phyloP scores from a whole-genome alignment of 257 asterid genomes.

The Dorcoceras hygrometricum region DNA sequence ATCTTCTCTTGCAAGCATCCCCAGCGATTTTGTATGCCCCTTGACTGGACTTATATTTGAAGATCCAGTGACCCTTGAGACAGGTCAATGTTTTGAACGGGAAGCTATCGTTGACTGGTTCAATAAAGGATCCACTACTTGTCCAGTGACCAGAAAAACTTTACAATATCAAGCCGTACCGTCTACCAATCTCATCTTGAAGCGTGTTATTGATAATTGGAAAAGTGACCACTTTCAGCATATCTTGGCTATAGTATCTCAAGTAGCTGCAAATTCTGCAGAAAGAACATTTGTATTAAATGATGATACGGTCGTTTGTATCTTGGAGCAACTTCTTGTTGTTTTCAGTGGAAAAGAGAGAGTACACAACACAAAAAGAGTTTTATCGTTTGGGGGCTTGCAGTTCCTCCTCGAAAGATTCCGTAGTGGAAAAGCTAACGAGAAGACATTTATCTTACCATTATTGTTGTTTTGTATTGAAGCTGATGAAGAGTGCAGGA shows the following conservation, averaged over 20 bases:
- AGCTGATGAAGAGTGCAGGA: slow-evolving; percentile 47
- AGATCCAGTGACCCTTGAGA: slow-evolving; percentile 78
- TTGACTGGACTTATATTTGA: slow-evolving; percentile 54
- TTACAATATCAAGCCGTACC: slow-evolving; percentile 52
- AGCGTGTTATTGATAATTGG: slow-evolving; percentile 63
- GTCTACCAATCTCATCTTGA: slow-evolving; percentile 52
- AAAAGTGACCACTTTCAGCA: slow-evolving; percentile 41
- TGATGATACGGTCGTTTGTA: slow-evolving; percentile 36
- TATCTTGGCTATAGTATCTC: slow-evolving; percentile 40
- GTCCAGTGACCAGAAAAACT: slow-evolving; percentile 58
- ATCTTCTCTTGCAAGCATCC: slow-evolving; percentile 36
- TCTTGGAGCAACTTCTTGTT: slow-evolving; percentile 45
- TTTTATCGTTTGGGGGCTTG: slow-evolving; percentile 59
- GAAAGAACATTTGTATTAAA: slow-evolving; percentile 20
- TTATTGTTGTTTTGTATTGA: slow-evolving; percentile 53
- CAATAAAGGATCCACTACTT: slow-evolving; percentile 44
- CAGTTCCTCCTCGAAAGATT: slow-evolving; percentile 51
- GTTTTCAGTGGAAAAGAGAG: slow-evolving; percentile 50
- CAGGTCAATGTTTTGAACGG: slow-evolving; percentile 73
- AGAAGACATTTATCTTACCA: slow-evolving; percentile 40
- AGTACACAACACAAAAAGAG: slow-evolving; percentile 32
- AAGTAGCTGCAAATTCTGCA: slow-evolving; percentile 20
- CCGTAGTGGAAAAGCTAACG: slow-evolving; percentile 36
- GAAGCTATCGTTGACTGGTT: slow-evolving; percentile 62
- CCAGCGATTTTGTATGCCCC: slow-evolving; percentile 64